Evolutionary conservation across 192 early-diverging fungal genomes (phyloP).

Genomic region (Dissophora ornata): DNA sequence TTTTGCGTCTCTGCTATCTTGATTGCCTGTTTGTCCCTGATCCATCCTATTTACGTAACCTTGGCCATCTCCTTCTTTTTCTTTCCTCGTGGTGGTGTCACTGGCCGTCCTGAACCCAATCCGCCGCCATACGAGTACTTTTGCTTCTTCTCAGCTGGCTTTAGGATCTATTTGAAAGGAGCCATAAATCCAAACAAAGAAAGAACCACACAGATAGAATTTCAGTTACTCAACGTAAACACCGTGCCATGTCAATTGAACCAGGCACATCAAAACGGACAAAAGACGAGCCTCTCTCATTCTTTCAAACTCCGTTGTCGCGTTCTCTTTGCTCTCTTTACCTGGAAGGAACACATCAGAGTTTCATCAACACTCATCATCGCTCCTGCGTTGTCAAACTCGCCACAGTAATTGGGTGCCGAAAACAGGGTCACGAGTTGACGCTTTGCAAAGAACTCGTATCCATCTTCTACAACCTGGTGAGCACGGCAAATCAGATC

Average conservation of each 20-base stretch:
- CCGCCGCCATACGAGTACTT: constrained; percentile 80
- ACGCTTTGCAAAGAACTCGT: constrained; percentile 98
- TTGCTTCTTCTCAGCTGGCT: constrained; percentile 93
- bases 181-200: too few species aligned
- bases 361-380: constrained; percentile 92
- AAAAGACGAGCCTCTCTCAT: too few species aligned
- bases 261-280: too few species aligned
- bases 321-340: too few species aligned
- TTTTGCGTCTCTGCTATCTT: constrained; percentile 9
- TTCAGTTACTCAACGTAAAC: too few species aligned
- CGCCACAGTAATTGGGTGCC: constrained; percentile 96
- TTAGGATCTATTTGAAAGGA: constrained; percentile 81
- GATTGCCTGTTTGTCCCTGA: too few species aligned
- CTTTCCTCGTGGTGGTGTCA: constrained; percentile 80
- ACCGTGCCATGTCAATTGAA: not conserved
- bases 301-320: too few species aligned
- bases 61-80: constrained; percentile 65
- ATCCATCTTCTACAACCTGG: constrained; percentile 98
- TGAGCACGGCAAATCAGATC: constrained; percentile 98
- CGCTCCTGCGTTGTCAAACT: constrained; percentile 89
- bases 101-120: constrained; percentile 69
- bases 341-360: constrained; percentile 89
- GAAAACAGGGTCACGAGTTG: constrained; percentile 96
- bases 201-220: too few species aligned
- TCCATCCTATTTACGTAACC: constrained; percentile 29